Base-by-base conservation (phyloP, 805 yeast species). In the Starmerella cellae region DNA sequence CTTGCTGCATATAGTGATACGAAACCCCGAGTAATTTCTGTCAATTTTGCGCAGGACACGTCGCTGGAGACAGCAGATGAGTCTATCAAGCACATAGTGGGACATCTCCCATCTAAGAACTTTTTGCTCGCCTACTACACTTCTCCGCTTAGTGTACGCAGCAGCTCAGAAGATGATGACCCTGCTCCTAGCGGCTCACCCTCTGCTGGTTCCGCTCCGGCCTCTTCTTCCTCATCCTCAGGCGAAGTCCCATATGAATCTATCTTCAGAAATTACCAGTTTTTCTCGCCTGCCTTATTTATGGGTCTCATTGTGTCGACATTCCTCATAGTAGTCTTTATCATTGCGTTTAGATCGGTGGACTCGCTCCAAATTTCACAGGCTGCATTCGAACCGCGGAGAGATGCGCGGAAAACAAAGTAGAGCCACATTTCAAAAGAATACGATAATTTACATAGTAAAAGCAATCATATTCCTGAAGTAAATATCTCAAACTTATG, bases 211-310 rank as follows among this genome's bases (percentile, higher is more conserved):
- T 14, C 23, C 28, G 43, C 24, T 20, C 40, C 31, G 45, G 32
- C 38, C 20, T 43, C 19, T 6, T 13, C 27, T 34, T 4, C 28
- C 29, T 27, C 46, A 11, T 43, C 37, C n/a, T 23, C 38, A 32
- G 43, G 30, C 8, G 34, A 38, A 28, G 35, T 37, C 19, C 44
- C 41, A 28, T 45, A 41, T 41, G 47, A 39, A 38, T 59, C 64
- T 13, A 61, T 81, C 43, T 79, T 82, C 60, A 71, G 74, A 44
- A 66, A 69, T 46, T 82, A 81, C 60, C 72, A 71, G 54, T 79
- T 75, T 59, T 81, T 83, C 66, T 71, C 84, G 11, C 77, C 87
- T 14, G 96, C 94, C 18, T 66, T 88, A 45, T 75, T 82, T 63
- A 79, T 81, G 77, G 70, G 79, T 42, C 62, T 79, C 45, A 60